phyloP scores from a whole-genome alignment of 2,329 filamentous ascomycete genomes.

The Calonectria henricotiae region DNA sequence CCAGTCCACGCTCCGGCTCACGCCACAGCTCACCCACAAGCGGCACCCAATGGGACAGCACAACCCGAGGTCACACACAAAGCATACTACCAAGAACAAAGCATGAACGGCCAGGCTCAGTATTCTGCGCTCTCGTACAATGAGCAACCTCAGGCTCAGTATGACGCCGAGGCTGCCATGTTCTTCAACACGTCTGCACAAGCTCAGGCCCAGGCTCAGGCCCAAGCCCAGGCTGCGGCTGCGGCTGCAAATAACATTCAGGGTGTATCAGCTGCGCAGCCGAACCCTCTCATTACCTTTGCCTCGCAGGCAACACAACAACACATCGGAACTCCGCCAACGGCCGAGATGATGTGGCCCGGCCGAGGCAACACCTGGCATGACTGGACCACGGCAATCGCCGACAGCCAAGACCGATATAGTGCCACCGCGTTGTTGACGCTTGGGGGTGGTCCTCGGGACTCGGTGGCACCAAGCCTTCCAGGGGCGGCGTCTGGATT shows the following conservation, averaged over 20 bases:
- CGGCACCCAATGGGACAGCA: slow-evolving; percentile 34
- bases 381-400: slow-evolving; percentile 70
- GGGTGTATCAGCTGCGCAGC: slow-evolving; percentile 48
- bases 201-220: slow-evolving; percentile 27
- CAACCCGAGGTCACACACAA: slow-evolving; percentile 50
- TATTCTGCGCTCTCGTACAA: slow-evolving; percentile 56
- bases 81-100: slow-evolving; percentile 52
- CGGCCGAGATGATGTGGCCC: slow-evolving; percentile 57
- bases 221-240: slow-evolving; percentile 10
- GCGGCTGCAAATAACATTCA: slow-evolving; percentile 47
- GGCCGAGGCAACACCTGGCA: slow-evolving; percentile 66
- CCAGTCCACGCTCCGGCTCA: slow-evolving; percentile 14
- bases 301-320: slow-evolving; percentile 60
- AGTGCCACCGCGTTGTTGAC: slow-evolving; percentile 67
- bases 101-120: slow-evolving; percentile 51
- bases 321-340: slow-evolving; percentile 51
- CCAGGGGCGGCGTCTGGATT: slow-evolving; percentile 41
- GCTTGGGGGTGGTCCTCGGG: slow-evolving; percentile 58
- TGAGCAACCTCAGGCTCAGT: slow-evolving; percentile 52
- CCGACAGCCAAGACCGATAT: slow-evolving; percentile 67
- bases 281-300: slow-evolving; percentile 61
- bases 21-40: neutral
- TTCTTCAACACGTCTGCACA: slow-evolving; percentile 53
- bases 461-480: slow-evolving; percentile 40
- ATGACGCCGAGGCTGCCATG: slow-evolving; percentile 52